Conservation (phyloP, 176 grass and related monocot genomes). For the maize (Zea mays) region DNA sequence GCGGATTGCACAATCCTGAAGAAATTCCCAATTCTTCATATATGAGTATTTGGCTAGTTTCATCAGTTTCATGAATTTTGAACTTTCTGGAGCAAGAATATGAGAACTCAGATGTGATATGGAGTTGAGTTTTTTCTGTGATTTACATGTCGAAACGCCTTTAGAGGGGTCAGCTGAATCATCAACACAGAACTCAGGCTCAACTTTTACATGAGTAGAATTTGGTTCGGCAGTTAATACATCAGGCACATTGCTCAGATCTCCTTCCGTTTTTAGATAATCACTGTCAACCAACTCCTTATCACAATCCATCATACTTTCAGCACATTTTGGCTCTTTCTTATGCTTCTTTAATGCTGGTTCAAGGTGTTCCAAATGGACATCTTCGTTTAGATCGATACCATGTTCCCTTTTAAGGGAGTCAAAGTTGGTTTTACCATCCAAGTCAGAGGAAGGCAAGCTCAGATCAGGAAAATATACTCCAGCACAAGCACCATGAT, state of each 20-base stretch:
- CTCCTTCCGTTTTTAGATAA: conserved; percentile 45
- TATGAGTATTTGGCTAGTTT: conserved; percentile 72
- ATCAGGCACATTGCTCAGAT: conserved; percentile 31
- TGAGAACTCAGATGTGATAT: conserved; percentile 37
- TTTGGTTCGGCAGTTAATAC: conserved; percentile 42
- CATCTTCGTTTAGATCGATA: conserved; percentile 85
- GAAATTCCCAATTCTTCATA: conserved; percentile 93
- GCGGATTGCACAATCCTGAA: conserved; percentile 97
- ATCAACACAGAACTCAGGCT: conserved; percentile 49
- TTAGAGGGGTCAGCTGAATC: conserved; percentile 36
- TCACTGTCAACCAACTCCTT: conserved; percentile 46
- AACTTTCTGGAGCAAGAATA: conserved; percentile 57
- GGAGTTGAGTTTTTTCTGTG: conserved; percentile 35
- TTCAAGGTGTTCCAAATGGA: conserved; percentile 49
- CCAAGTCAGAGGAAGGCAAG: conserved; percentile 51
- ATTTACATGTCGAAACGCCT: conserved; percentile 30
- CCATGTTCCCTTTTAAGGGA: conserved; percentile 49
- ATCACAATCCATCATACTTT: conserved; percentile 36
- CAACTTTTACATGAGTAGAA: conserved; percentile 55
- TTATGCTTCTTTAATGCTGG: conserved; percentile 72
- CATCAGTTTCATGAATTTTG: conserved; percentile 70
- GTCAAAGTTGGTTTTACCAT: conserved; percentile 57
- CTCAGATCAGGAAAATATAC: conserved; percentile 78
- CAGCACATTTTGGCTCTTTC: conserved; percentile 37
- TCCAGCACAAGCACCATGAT: conserved; percentile 96